phyloP scores from a whole-genome alignment of 129 eudicot species.

The Escallonia herrerae region DNA sequence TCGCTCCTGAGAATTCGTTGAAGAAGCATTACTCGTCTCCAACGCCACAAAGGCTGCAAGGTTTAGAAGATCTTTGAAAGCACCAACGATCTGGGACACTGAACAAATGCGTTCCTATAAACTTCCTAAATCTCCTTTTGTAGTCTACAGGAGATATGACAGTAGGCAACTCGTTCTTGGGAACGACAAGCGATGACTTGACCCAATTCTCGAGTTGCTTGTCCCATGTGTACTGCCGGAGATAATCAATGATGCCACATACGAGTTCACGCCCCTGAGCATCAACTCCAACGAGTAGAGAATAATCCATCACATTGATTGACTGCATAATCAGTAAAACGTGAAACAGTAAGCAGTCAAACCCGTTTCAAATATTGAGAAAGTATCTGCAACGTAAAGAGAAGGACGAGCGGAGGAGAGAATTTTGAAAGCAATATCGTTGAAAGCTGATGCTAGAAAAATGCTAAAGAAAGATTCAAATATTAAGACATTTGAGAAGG shows the following conservation, averaged over 20 bases:
- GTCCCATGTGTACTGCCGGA: slow-evolving; percentile 83
- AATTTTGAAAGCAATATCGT: too few species aligned
- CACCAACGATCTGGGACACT: slow-evolving; percentile 81
- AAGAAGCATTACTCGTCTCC: too few species aligned
- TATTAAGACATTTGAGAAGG: too few species aligned
- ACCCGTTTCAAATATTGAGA: too few species aligned
- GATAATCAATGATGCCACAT: slow-evolving; percentile 79
- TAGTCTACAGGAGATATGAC: slow-evolving; percentile 71
- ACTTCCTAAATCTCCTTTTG: slow-evolving; percentile 67
- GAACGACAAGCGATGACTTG: slow-evolving; percentile 67
- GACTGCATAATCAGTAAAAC: slow-evolving; percentile 25
- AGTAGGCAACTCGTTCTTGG: slow-evolving; percentile 67
- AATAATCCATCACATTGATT: slow-evolving; percentile 77
- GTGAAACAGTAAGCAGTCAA: too few species aligned
- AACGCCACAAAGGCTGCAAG: slow-evolving; percentile 9
- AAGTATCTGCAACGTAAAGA: too few species aligned
- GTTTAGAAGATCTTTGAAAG: slow-evolving; percentile 41
- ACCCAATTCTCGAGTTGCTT: slow-evolving; percentile 83
- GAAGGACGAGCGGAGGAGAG: too few species aligned
- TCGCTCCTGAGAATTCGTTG: too few species aligned
- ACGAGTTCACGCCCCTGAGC: slow-evolving; percentile 50
- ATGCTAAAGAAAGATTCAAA: too few species aligned
- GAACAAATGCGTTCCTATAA: slow-evolving; percentile 57
- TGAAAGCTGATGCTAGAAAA: too few species aligned
- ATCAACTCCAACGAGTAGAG: slow-evolving; percentile 84